These are phyloP conservation scores for Yamagishiella unicocca DNA, from an alignment of 139 green algal genomes.

Conservation along the genomic window DNA sequence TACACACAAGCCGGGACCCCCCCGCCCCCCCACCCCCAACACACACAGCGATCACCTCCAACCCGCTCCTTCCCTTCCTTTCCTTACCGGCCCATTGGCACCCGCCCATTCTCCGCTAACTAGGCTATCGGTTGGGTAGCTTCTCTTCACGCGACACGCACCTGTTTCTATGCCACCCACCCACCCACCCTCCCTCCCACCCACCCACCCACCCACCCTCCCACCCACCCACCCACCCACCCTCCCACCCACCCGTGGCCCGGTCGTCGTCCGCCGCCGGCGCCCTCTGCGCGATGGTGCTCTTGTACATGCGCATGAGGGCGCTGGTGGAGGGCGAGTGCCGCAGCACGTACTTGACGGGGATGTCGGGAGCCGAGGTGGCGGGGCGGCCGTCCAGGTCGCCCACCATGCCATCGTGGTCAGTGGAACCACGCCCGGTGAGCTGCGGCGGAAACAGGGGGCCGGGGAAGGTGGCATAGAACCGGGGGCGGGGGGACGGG, in stretches of 20 bases:
- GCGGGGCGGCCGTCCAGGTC: neutral
- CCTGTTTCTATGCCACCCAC: no score
- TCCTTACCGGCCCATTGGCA: no score
- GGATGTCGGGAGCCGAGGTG: neutral
- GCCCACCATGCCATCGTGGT: neutral
- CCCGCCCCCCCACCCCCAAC: neutral
- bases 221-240: neutral
- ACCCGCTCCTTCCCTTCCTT: no score
- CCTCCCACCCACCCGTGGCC: neutral
- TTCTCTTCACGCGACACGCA: no score
- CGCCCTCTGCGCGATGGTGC: slow-evolving; percentile 44
- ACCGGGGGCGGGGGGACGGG: neutral
- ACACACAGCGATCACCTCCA: no score
- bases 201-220: neutral
- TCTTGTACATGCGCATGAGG: slow-evolving; percentile 44
- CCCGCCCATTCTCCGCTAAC: no score
- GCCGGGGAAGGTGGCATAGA: neutral
- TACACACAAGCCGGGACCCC: no score
- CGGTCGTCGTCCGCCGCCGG: slow-evolving; percentile 17
- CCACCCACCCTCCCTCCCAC: neutral
- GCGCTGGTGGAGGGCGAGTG: slow-evolving; percentile 43
- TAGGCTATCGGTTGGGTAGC: no score
- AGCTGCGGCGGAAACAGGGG: neutral
- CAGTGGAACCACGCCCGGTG: neutral
- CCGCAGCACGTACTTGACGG: slow-evolving; percentile 46